phyloP scores from a whole-genome alignment of 73 alveolate species.

The Tetrahymena malaccensis region DNA sequence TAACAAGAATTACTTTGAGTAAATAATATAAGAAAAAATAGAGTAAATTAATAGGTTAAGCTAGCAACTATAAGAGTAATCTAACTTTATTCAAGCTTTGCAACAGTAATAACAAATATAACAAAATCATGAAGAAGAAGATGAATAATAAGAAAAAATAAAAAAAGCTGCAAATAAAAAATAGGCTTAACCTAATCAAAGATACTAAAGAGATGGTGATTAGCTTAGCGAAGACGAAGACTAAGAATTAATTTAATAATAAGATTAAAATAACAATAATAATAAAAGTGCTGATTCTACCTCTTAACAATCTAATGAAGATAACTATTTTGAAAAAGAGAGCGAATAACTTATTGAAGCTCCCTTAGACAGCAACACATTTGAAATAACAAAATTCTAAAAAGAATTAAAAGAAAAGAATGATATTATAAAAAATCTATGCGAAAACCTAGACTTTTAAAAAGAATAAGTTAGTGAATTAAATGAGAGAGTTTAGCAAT shows the following conservation, averaged over 20 bases:
- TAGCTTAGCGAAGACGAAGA: not conserved
- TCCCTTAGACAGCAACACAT: not conserved
- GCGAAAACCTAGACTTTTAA: not conserved
- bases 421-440: not conserved
- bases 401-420: not conserved
- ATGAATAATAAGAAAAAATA: not conserved
- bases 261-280: too few relatives aligned
- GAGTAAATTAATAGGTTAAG: not conserved
- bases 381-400: not conserved
- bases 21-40: not conserved
- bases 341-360: not conserved
- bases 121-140: not conserved
- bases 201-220: not conserved
- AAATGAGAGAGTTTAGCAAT: not conserved
- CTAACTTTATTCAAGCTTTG: not conserved
- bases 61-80: not conserved
- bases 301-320: not conserved
- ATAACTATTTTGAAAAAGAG: not conserved
- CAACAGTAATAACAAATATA: not conserved
- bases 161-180: not conserved
- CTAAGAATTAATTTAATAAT: not conserved
- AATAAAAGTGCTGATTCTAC: not conserved
- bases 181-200: not conserved
- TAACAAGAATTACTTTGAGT: not conserved
- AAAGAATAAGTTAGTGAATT: not conserved